Conservation (phyloP, 2,329 filamentous ascomycete genomes). For the Sporothrix euskadiensis region DNA sequence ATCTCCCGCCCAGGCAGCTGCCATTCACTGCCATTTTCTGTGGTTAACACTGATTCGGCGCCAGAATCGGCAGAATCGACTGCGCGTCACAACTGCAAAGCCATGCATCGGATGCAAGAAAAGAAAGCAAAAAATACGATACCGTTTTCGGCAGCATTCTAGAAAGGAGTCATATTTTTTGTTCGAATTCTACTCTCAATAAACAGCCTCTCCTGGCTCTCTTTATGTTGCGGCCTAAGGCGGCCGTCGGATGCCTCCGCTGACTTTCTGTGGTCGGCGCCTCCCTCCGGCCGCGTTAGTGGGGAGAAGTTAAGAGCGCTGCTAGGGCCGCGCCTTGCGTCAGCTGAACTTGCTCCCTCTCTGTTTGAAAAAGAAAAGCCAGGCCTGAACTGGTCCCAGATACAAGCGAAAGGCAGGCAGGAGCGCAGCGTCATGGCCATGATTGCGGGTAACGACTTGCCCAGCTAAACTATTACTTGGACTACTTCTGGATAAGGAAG, state of each 20-base stretch:
- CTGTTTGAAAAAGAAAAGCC: no score
- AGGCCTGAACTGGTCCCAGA: not conserved
- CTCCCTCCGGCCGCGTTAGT: constrained; percentile 1
- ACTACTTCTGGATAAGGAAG: constrained; percentile 17
- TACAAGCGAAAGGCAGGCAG: not conserved
- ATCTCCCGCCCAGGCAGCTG: constrained; percentile 19
- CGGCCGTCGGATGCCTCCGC: constrained; percentile 17
- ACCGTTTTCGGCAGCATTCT: not conserved
- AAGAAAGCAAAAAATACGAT: not conserved
- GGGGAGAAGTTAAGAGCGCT: not conserved
- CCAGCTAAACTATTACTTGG: not conserved
- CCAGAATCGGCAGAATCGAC: constrained; percentile 18
- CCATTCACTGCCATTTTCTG: not conserved
- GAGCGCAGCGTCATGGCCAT: not conserved
- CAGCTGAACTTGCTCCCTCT: not conserved
- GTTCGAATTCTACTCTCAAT: not conserved
- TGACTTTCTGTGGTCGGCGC: not conserved
- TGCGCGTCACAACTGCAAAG: not conserved
- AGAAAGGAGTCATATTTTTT: not conserved
- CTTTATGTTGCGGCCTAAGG: not conserved
- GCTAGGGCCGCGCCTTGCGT: constrained; percentile 7
- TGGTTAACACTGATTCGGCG: not conserved
- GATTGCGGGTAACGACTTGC: not conserved
- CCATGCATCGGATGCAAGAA: not conserved
- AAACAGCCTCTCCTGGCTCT: not conserved